Evolutionary conservation across 208 protist species (phyloP).

Genomic region (Wallacemonas sp.): DNA sequence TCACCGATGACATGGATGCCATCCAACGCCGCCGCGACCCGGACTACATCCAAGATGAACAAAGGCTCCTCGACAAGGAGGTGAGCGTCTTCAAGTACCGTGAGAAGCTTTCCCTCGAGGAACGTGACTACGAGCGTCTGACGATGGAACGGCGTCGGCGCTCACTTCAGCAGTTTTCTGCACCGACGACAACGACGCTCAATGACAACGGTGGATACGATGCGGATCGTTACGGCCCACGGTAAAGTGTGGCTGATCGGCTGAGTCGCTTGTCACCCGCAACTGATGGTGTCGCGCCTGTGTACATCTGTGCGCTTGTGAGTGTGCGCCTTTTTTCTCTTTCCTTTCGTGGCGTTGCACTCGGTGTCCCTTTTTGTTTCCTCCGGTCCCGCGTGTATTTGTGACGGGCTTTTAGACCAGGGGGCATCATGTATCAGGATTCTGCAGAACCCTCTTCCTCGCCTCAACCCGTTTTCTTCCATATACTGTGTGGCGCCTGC

Average conservation of each 20-base stretch:
- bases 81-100: slow-evolving; percentile 78
- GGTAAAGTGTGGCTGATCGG: background rate
- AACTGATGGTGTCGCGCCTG: background rate
- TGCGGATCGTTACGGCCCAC: background rate
- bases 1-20: slow-evolving; percentile 56
- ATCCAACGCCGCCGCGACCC: slow-evolving; percentile 37
- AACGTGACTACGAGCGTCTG: slow-evolving; percentile 72
- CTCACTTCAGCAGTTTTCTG: slow-evolving; percentile 12
- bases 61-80: slow-evolving; percentile 74
- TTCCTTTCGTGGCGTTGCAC: no score
- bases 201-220: background rate
- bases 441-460: no score
- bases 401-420: no score
- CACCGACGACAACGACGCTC: background rate
- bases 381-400: no score
- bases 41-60: slow-evolving; percentile 55
- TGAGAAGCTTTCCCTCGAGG: slow-evolving; percentile 57
- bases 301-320: slow-evolving; percentile 2
- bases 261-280: background rate
- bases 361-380: no score
- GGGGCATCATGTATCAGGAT: no score
- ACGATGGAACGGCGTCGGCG: slow-evolving; percentile 55
- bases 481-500: no score
- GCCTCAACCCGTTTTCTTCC: no score
- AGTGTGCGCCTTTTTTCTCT: slow-evolving; percentile 9